Base-by-base conservation (phyloP, 352 stramenopile genomes). In the Blastocystis sp. region DNA sequence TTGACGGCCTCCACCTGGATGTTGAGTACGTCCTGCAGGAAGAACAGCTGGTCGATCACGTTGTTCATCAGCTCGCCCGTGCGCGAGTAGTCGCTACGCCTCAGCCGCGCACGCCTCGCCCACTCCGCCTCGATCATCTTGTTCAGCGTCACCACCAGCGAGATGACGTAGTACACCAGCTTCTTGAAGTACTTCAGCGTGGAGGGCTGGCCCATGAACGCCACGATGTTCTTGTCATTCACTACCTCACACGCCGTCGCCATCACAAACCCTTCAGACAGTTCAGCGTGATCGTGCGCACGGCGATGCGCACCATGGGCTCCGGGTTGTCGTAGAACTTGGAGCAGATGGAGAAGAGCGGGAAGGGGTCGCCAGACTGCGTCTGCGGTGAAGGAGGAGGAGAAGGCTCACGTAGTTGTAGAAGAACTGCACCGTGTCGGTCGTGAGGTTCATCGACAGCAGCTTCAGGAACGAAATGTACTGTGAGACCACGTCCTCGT, bases 401-500 rank as follows among this genome's bases (percentile, higher is more conserved):
- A 45, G 14, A 69, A 62, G 63, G 14, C 14, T 21, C 14, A 81
- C 71, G 21, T 81, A 70, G 34, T 81, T 81, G n/a, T 81, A 81
- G 34, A 81, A 81, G 54, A 81, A 81, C 28, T 81, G 71, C 19
- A 81, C 71, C 10, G 71, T 81, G 43, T 81, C 54, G 11, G 11
- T 74, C 4, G 71, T 81, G 28, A 81, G 71, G 28, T 70, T 81
- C 54, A 81, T 81, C 6, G 61, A 70, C 17, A 81, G 42, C 19
- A 81, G 54, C 28, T 81, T 81, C 71, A 81, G 28, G n/a, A 81
- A 81, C n/a, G 71, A 64, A 70, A 81, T 81, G 34, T 81, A 81
- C 54, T 70, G 54, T 1, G 71, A 81, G 9, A 81, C 54, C 14
- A 81, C 61, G 43, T 81, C 71, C 63, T 81, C 71, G 28, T 81